These are phyloP conservation scores for Colletotrichum cuscutae DNA, from an alignment of 2,329 filamentous ascomycete genomes.

Conservation along the genomic window DNA sequence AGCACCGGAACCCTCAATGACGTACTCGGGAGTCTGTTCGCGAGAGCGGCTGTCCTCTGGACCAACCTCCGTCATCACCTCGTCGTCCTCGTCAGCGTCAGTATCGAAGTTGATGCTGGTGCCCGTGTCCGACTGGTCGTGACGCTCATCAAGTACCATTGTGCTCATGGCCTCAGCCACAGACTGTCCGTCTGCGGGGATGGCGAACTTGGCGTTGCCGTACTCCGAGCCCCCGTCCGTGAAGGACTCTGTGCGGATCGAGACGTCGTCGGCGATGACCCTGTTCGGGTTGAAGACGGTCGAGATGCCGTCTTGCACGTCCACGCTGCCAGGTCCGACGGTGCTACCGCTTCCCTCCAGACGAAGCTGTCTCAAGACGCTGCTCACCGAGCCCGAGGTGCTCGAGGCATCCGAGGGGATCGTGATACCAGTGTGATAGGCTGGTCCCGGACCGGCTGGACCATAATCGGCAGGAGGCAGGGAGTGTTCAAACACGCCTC, in stretches of 20 bases:
- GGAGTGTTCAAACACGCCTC: slow-evolving; percentile 56
- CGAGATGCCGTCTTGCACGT: slow-evolving; percentile 53
- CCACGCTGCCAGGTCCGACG: slow-evolving; percentile 46
- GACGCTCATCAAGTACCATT: slow-evolving; percentile 19
- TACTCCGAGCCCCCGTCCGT: slow-evolving; percentile 45
- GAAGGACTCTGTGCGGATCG: slow-evolving; percentile 49
- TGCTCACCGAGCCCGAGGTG: slow-evolving; percentile 46
- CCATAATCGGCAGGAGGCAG: slow-evolving; percentile 56
- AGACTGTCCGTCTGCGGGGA: slow-evolving; percentile 45
- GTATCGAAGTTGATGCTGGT: neutral
- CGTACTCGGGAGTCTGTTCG: slow-evolving; percentile 10
- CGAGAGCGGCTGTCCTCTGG: slow-evolving; percentile 22
- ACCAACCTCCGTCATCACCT: slow-evolving; percentile 27
- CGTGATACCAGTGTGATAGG: slow-evolving; percentile 57
- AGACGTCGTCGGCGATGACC: slow-evolving; percentile 47
- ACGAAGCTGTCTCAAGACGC: slow-evolving; percentile 46
- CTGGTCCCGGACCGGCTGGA: slow-evolving; percentile 57
- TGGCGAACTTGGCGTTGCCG: slow-evolving; percentile 45
- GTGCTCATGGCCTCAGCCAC: slow-evolving; percentile 36
- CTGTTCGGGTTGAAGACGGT: slow-evolving; percentile 45
- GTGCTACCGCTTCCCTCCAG: slow-evolving; percentile 45
- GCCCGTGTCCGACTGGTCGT: slow-evolving; percentile 12
- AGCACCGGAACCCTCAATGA: neutral
- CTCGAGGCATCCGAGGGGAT: slow-evolving; percentile 47
- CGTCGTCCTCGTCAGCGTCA: slow-evolving; percentile 17